A percentile compares a stretch with the other conserved stretches of the same genome.
Evolutionary conservation across 768 basidiomycete genomes (phyloP).

Genomic region (Serendipita sp.): DNA sequence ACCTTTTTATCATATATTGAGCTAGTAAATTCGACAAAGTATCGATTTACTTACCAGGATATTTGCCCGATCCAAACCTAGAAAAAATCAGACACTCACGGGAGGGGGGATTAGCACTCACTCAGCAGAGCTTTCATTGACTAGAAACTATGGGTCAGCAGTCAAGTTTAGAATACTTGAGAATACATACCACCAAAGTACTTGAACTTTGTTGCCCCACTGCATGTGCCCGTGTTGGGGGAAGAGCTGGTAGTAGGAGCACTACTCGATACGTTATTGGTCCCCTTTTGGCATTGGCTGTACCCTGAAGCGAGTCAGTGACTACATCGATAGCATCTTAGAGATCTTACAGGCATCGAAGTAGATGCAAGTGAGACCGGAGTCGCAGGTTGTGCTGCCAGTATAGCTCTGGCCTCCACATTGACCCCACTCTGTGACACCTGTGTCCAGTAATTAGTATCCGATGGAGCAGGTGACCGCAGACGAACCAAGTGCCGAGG

Average conservation of each 20-base stretch:
- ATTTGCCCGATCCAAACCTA: too few species aligned
- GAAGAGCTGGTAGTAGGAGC: slow-evolving; percentile 16
- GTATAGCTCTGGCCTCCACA: slow-evolving; percentile 23
- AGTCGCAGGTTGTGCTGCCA: slow-evolving; percentile 30
- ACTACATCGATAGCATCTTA: neutral
- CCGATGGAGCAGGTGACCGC: too few species aligned
- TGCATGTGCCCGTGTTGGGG: slow-evolving; percentile 19
- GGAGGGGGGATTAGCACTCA: slow-evolving; percentile 12
- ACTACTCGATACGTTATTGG: slow-evolving; percentile 20
- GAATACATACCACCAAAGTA: slow-evolving; percentile 28
- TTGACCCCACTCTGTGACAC: slow-evolving; percentile 3
- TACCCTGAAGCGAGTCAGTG: neutral
- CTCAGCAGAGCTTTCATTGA: slow-evolving; percentile 46
- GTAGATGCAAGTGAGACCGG: slow-evolving; percentile 26
- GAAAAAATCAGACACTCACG: too few species aligned
- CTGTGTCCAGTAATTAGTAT: too few species aligned
- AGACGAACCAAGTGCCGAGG: neutral
- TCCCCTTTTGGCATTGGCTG: slow-evolving; percentile 7
- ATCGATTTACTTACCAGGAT: too few species aligned
- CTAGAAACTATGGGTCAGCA: slow-evolving; percentile 12
- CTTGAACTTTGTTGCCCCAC: slow-evolving; percentile 36
- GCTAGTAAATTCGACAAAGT: too few species aligned
- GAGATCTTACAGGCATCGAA: slow-evolving; percentile 26
- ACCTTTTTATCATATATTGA: too few species aligned
- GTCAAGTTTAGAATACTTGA: neutral